phyloP scores from a whole-genome alignment of 306 rosid species.

The Cucurbita argyrosperma region DNA sequence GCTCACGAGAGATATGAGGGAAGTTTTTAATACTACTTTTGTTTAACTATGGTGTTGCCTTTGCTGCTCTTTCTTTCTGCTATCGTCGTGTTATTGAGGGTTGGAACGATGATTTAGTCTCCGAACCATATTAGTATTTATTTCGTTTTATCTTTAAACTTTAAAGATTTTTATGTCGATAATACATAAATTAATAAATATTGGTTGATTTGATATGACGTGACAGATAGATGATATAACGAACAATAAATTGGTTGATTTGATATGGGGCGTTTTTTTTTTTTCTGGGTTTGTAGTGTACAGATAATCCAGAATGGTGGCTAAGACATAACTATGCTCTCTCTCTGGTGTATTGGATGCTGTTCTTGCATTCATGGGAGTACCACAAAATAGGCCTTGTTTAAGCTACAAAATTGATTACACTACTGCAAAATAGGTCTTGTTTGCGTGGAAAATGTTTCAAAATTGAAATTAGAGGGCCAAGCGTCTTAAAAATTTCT shows the following conservation, averaged over 20 bases:
- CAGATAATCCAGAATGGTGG: slow-evolving; percentile 65
- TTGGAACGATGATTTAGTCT: neutral
- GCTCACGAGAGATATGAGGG: slow-evolving; percentile 48
- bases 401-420: too few species aligned
- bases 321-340: slow-evolving; percentile 63
- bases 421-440: too few species aligned
- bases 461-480: too few species aligned
- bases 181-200: neutral
- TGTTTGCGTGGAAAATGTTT: too few species aligned
- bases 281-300: slow-evolving; percentile 53
- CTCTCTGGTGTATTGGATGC: slow-evolving; percentile 74
- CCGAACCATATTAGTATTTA: neutral
- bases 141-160: too few species aligned
- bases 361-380: slow-evolving; percentile 88
- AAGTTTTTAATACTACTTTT: slow-evolving; percentile 43
- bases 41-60: slow-evolving; percentile 74
- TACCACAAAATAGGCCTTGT: too few species aligned
- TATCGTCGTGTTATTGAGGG: slow-evolving; percentile 12
- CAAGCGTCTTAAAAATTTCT: too few species aligned
- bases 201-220: neutral
- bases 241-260: slow-evolving; percentile 34
- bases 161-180: too few species aligned
- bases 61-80: slow-evolving; percentile 70
- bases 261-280: too few species aligned
- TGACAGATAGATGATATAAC: neutral